phyloP scores from a whole-genome alignment of 768 basidiomycete species.

The Kwoniella europaea region DNA sequence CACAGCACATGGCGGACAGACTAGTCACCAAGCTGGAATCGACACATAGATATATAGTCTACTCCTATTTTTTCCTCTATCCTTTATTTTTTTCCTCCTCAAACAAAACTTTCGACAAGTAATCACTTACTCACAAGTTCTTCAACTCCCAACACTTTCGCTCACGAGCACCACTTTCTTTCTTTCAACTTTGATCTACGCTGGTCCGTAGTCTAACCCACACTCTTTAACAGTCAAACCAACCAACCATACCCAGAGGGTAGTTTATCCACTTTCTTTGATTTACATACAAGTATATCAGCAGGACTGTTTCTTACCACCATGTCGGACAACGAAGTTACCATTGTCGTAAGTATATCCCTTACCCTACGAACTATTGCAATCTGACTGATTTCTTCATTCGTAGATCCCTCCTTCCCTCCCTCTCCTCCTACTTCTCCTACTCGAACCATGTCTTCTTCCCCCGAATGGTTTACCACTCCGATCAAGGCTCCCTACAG shows the following conservation, averaged over 20 bases:
- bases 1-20: neutral
- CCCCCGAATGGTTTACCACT: slow-evolving; percentile 28
- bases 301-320: slow-evolving; percentile 1
- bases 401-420: slow-evolving; percentile 30
- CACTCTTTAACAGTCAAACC: slow-evolving; percentile 1
- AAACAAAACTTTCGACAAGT: neutral
- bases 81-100: slow-evolving; percentile 1
- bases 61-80: neutral
- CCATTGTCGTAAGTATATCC: slow-evolving; percentile 26
- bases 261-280: neutral
- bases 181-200: slow-evolving; percentile 9
- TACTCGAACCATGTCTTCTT: slow-evolving; percentile 18
- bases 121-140: neutral
- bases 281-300: slow-evolving; percentile 5
- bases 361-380: too few relatives aligned
- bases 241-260: slow-evolving; percentile 4
- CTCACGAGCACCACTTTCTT: slow-evolving; percentile 15
- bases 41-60: neutral
- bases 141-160: neutral
- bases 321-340: slow-evolving; percentile 28
- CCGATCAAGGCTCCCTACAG: slow-evolving; percentile 27
- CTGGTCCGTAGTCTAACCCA: slow-evolving; percentile 15
- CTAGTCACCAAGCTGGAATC: neutral
- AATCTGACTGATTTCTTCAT: neutral
- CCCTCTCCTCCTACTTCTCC: slow-evolving; percentile 28